Conservation (phyloP, 495 filamentous ascomycete genomes). For the Penicillium waksmanii region DNA sequence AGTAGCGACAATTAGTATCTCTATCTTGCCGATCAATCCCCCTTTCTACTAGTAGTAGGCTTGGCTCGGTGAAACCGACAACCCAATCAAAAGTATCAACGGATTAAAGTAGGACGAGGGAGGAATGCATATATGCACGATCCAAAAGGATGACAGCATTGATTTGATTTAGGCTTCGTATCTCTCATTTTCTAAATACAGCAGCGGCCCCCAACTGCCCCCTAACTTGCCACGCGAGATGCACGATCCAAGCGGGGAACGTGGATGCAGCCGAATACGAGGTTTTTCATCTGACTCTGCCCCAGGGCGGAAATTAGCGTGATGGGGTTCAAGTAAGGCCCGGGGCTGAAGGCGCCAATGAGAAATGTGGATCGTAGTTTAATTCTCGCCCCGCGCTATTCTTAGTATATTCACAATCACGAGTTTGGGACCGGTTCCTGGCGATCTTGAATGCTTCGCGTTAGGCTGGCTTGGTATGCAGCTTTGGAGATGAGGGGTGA, state of each 20-base stretch:
- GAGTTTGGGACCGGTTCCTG: slow-evolving; percentile 15
- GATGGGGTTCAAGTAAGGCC: slow-evolving; percentile 4
- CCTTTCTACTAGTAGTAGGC: neutral
- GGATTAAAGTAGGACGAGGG: neutral
- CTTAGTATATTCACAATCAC: slow-evolving; percentile 9
- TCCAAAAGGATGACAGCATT: neutral
- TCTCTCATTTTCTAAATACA: slow-evolving; percentile 3
- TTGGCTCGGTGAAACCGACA: neutral
- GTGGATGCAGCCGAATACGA: slow-evolving; percentile 25
- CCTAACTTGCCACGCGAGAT: slow-evolving; percentile 3
- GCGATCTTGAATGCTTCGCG: slow-evolving; percentile 12
- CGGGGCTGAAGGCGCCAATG: slow-evolving; percentile 11
- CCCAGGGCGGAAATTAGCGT: neutral
- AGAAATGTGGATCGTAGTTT: slow-evolving; percentile 15
- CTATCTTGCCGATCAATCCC: neutral
- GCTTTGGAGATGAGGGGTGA: neutral
- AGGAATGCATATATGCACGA: neutral
- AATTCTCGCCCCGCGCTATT: slow-evolving; percentile 14
- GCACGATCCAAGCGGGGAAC: slow-evolving; percentile 11
- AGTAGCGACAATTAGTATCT: neutral
- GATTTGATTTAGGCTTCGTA: neutral
- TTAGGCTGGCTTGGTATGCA: slow-evolving; percentile 5
- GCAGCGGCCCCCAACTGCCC: neutral
- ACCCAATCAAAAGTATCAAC: neutral
- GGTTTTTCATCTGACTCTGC: slow-evolving; percentile 4